Base-by-base conservation (phyloP, 208 protist species). In the Tetramitus jugosus region DNA sequence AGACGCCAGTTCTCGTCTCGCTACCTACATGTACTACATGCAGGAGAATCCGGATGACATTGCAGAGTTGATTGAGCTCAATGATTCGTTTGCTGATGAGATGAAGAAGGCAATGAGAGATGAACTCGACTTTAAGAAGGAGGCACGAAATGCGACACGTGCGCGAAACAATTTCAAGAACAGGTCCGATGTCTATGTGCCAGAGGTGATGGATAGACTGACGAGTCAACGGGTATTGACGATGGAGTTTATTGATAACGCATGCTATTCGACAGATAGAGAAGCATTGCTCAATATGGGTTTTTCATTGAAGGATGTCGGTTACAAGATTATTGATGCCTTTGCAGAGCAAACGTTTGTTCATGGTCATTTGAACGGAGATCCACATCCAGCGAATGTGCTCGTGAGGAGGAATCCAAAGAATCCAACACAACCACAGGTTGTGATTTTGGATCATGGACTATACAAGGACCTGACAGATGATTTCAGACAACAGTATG, bases 231-330 rank as follows among this genome's bases (percentile, higher is more conserved):
- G 84, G n/a, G 83, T 91, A 2, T 74, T 91, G 0, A 86, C 85
- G 0, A 89, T 88, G 84, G 86, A 91, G 67, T 91, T 87, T 77
- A 82, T 87, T 53, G n/a, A n/a, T n/a, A 39, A 85, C 40, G 87
- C 81, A 43, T 20, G 29, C 0, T 43, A 68, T 14, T 3, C 62
- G 13, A 33, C 29, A 31, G 33, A 68, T 68, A 6, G 39, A 37
- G 37, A 43, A 68, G 35, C 31, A 29, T 37, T 68, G 8, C 2
- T 13, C 39, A n/a, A 68, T 14, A 43, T 74, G 42, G 67, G 67
- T n/a, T 53, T 74, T 39, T 33, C 17, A 29, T 20, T 29, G 37
- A 37, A 7, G 23, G 67, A 74, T 39, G 37, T 74, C 33, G 29
- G 42, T 26, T 23, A 29, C 1, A 53, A 17, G 20, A 39, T 74